Evolutionary conservation across 176 grass and related monocot genomes (phyloP).

Genomic region (Thalia dealbata): DNA sequence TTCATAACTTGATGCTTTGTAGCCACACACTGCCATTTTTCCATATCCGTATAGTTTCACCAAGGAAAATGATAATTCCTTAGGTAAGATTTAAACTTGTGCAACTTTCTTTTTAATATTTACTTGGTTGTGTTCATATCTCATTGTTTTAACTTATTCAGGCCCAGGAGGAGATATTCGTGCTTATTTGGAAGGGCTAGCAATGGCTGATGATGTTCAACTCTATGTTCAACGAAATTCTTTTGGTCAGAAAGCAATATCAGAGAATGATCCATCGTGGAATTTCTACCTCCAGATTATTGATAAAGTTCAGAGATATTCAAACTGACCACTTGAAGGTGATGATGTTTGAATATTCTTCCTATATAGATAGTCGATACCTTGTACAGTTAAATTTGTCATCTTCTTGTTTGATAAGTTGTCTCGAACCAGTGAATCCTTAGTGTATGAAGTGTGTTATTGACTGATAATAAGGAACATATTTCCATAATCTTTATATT

Average conservation of each 20-base stretch:
- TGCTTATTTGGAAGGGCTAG: slow-evolving; percentile 51
- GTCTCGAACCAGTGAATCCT: background rate
- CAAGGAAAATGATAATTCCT: slow-evolving; percentile 47
- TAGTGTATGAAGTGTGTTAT: too few relatives aligned
- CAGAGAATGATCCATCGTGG: slow-evolving; percentile 53
- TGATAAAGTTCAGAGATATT: slow-evolving; percentile 13
- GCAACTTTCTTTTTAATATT: background rate
- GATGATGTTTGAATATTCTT: background rate
- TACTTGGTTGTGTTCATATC: background rate
- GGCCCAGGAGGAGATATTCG: slow-evolving; percentile 70
- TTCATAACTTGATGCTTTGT: slow-evolving; percentile 2
- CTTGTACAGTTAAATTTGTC: background rate
- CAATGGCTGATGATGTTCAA: slow-evolving; percentile 52
- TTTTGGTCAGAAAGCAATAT: slow-evolving; percentile 69
- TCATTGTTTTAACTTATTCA: slow-evolving; percentile 26
- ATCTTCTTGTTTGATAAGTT: background rate
- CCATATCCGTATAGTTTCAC: slow-evolving; percentile 45
- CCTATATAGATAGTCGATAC: background rate
- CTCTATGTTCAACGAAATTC: slow-evolving; percentile 47
- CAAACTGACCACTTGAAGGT: background rate
- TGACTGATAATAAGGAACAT: too few relatives aligned
- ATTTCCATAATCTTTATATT: too few relatives aligned
- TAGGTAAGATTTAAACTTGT: slow-evolving; percentile 42
- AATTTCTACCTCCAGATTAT: slow-evolving; percentile 68
- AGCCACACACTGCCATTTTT: slow-evolving; percentile 79